Evolutionary conservation across 139 green algal genomes (phyloP), one percentile per base, ranked within the genome.

Genomic region (Chlorella sp.): DNA sequence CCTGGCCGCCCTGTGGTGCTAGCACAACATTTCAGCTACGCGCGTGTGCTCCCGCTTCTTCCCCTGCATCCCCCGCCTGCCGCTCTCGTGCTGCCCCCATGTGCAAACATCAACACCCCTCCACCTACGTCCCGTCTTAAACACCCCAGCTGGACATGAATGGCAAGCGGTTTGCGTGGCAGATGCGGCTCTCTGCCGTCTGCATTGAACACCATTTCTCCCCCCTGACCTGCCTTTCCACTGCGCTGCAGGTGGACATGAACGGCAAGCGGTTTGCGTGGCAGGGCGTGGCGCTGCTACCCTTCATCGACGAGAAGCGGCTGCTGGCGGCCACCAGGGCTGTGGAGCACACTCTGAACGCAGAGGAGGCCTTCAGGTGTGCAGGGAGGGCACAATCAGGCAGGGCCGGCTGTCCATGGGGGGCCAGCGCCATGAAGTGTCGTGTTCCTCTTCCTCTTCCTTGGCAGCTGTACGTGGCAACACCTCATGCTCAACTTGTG

Each of bases 221-320:
- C n/a, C n/a, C n/a, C n/a, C n/a, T n/a, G n/a, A n/a, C n/a, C n/a
- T n/a, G n/a, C n/a, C n/a, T n/a, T n/a, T n/a, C n/a, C n/a, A n/a
- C n/a, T n/a, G n/a, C n/a, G n/a, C n/a, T n/a, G n/a, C n/a, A n/a
- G 71, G 79, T 99, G 42, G 98, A 99, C 96, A 99, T 99, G 96
- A 99, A 99, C 87, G 98, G 98, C 77, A 99, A 99, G 94, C 95
- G 98, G 36, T 99, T 98, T 86, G 96, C 97, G 0, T 99, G 98
- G 98, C 95, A 97, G 94, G 98, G 95, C n/a, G 97, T 99, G 60
- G 98, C 96, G n/a, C 93, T 99, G 93, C 96, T 99, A 83, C 98
- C 98, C 5, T 99, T 99, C 92, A 99, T 99, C 40, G 97, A 99
- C 64, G 96, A 99, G 91, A 82, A 91, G 30, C 91, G 96, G 42